Evolutionary conservation across 495 filamentous ascomycete genomes (phyloP).

Genomic region (Aspergillus kassunensis): DNA sequence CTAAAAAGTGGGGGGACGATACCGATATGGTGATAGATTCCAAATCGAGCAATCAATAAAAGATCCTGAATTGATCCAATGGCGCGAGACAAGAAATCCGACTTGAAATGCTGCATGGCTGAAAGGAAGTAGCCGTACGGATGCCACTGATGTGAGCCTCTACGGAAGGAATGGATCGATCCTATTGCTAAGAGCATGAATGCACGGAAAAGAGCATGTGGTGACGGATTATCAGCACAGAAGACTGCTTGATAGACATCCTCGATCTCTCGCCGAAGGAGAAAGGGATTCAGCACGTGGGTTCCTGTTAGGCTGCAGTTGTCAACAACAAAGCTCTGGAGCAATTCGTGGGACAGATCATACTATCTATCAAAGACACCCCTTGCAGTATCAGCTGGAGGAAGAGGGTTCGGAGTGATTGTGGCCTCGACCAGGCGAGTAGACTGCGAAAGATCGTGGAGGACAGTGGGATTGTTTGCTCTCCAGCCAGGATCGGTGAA

Average conservation of each 20-base stretch:
- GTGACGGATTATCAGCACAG: neutral
- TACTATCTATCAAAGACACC: constrained; percentile 27
- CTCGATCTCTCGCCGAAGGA: constrained; percentile 22
- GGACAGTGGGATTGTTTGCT: constrained; percentile 21
- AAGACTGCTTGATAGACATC: constrained; percentile 13
- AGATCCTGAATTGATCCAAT: constrained; percentile 30
- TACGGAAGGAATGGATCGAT: constrained; percentile 21
- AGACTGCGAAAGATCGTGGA: constrained; percentile 20
- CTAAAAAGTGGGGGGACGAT: too few relatives aligned
- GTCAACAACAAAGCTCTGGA: neutral
- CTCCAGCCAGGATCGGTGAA: constrained; percentile 26
- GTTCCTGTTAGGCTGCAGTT: constrained; percentile 19
- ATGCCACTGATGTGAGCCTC: constrained; percentile 17
- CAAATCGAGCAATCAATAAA: constrained; percentile 24
- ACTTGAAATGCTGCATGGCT: constrained; percentile 22
- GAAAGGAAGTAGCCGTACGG: constrained; percentile 29
- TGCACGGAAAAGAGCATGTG: constrained; percentile 19
- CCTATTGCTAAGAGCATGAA: constrained; percentile 31
- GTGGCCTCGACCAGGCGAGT: constrained; percentile 16
- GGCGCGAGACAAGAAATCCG: constrained; percentile 17
- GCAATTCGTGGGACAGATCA: neutral
- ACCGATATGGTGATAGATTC: constrained; percentile 31
- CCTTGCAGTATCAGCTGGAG: constrained; percentile 13
- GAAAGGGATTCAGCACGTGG: constrained; percentile 26
- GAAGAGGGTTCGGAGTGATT: constrained; percentile 18